Evolutionary conservation across 495 filamentous ascomycete genomes (phyloP).

Genomic region (Pyrenopolyporus hunteri): DNA sequence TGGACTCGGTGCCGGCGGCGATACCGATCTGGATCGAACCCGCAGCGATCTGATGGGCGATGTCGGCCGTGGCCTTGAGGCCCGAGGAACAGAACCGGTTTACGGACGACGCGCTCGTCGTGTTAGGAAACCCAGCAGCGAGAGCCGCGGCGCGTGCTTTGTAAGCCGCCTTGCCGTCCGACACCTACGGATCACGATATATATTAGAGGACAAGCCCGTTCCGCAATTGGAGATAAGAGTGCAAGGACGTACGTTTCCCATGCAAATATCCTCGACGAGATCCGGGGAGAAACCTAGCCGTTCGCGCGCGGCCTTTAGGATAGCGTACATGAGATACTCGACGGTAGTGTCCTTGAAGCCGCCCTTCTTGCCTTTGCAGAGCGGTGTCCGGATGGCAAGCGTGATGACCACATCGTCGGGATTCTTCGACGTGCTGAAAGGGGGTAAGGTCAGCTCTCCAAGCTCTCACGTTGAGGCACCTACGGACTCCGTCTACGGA

Average conservation of each 20-base stretch:
- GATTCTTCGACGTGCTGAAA: slow-evolving; percentile 84
- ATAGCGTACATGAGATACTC: slow-evolving; percentile 84
- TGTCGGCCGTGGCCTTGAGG: slow-evolving; percentile 91
- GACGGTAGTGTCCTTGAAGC: slow-evolving; percentile 92
- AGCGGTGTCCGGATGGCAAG: slow-evolving; percentile 79
- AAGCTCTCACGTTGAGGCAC: neutral
- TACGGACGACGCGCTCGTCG: slow-evolving; percentile 74
- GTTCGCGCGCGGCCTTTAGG: slow-evolving; percentile 73
- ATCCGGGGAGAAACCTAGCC: slow-evolving; percentile 78
- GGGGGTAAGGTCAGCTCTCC: slow-evolving; percentile 13
- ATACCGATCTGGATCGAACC: slow-evolving; percentile 88
- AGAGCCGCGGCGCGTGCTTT: slow-evolving; percentile 86
- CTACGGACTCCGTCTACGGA: too few relatives aligned
- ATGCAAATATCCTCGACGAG: slow-evolving; percentile 91
- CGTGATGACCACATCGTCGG: slow-evolving; percentile 95
- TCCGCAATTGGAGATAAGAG: slow-evolving; percentile 1
- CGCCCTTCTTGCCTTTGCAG: slow-evolving; percentile 78
- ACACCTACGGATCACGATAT: slow-evolving; percentile 63
- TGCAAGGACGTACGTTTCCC: slow-evolving; percentile 84
- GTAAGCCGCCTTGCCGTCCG: slow-evolving; percentile 85
- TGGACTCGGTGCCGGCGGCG: slow-evolving; percentile 86
- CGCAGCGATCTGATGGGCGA: slow-evolving; percentile 82
- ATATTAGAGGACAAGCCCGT: neutral
- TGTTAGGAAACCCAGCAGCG: slow-evolving; percentile 93
- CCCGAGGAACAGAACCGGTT: slow-evolving; percentile 99